Evolutionary conservation across 164 flowering plant species (phyloP).

Genomic region (Liriodendron chinense): DNA sequence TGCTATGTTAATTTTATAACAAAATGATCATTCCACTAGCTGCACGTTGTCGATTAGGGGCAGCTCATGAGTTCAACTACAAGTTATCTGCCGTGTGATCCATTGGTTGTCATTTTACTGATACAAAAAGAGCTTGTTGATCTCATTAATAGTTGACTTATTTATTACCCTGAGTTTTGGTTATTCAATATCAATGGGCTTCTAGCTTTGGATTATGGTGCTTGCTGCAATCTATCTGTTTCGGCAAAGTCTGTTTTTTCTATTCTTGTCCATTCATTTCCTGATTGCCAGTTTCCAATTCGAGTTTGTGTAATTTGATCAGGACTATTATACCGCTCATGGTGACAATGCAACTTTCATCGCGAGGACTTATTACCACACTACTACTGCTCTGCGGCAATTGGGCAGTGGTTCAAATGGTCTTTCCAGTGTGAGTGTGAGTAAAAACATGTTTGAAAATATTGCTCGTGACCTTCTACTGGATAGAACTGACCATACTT

Average conservation of each 20-base stretch:
- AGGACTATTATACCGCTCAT: constrained; percentile 96
- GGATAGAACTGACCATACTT: constrained; percentile 85
- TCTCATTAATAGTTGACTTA: not conserved
- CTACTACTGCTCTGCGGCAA: constrained; percentile 84
- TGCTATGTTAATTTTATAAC: no score
- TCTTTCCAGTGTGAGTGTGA: constrained; percentile 79
- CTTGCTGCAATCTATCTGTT: not conserved
- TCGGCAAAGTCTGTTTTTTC: not conserved
- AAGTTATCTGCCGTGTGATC: no score
- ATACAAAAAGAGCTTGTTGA: not conserved
- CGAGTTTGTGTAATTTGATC: constrained; percentile 12
- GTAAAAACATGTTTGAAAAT: constrained; percentile 91
- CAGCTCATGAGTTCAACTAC: no score
- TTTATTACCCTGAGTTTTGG: not conserved
- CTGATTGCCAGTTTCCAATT: not conserved
- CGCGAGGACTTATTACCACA: constrained; percentile 85
- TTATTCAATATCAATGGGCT: no score
- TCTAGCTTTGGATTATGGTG: not conserved
- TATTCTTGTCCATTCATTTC: constrained; percentile 2
- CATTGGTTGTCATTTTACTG: not conserved
- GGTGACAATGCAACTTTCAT: constrained; percentile 89
- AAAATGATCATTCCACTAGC: no score
- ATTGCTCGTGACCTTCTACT: constrained; percentile 85
- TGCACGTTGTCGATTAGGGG: no score
- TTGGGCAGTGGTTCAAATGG: constrained; percentile 72